These are phyloP conservation scores for Psilocybe azurescens DNA, from an alignment of 768 basidiomycete genomes.

Conservation along the genomic window DNA sequence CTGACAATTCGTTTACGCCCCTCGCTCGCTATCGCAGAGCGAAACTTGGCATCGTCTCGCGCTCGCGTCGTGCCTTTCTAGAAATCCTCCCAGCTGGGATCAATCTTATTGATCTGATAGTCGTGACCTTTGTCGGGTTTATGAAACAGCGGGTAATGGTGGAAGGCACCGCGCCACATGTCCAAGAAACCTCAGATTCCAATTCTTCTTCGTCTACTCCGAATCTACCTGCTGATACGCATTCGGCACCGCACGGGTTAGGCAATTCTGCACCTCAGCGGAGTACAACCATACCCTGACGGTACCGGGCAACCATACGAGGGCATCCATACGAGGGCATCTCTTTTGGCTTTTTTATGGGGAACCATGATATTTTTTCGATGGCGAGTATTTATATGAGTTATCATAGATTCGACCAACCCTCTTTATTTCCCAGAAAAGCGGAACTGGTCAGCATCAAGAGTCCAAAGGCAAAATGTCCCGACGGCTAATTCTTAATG, in stretches of 20 bases:
- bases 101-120: constrained; percentile 34
- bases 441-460: too few relatives aligned
- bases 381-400: too few relatives aligned
- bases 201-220: neutral
- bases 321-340: too few relatives aligned
- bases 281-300: neutral
- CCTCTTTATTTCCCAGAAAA: too few relatives aligned
- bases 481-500: too few relatives aligned
- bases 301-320: too few relatives aligned
- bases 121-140: constrained; percentile 37
- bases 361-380: too few relatives aligned
- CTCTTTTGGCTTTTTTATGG: too few relatives aligned
- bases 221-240: neutral
- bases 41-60: constrained; percentile 41
- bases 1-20: constrained; percentile 30
- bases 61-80: constrained; percentile 38
- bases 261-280: neutral
- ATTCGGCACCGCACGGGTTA: neutral
- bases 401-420: too few relatives aligned
- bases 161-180: constrained; percentile 1
- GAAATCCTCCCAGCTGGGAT: constrained; percentile 40
- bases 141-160: constrained; percentile 30
- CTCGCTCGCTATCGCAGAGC: constrained; percentile 40
- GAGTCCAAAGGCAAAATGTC: too few relatives aligned
- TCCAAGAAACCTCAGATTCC: neutral